phyloP scores from a whole-genome alignment of 495 filamentous ascomycete species.

The Neurospora sp. region DNA sequence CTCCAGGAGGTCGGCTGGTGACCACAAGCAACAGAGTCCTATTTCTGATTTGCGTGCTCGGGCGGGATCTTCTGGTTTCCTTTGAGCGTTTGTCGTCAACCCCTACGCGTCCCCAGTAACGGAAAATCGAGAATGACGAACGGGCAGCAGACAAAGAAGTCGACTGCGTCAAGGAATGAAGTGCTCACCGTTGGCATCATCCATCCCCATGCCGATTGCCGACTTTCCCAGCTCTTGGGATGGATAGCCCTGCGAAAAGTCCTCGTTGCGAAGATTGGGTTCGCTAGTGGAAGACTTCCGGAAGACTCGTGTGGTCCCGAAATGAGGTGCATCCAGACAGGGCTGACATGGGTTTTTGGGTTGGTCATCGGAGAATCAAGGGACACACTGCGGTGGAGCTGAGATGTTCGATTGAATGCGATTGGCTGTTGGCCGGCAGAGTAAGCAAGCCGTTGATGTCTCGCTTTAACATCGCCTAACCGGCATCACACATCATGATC shows the following conservation, averaged over 20 bases:
- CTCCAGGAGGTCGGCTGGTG: neutral
- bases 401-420: neutral
- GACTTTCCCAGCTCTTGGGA: neutral
- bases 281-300: neutral
- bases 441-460: neutral
- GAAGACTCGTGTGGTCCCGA: neutral
- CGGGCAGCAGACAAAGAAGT: neutral
- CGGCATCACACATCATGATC: conserved; percentile 8
- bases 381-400: neutral
- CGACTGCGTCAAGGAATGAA: neutral
- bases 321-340: neutral
- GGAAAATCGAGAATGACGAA: neutral
- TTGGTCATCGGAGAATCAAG: neutral
- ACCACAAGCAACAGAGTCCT: neutral
- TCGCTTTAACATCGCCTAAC: conserved; percentile 6
- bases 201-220: neutral
- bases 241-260: neutral
- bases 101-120: neutral
- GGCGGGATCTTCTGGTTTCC: neutral
- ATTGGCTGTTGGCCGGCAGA: neutral
- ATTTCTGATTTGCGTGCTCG: neutral
- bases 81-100: neutral
- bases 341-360: neutral
- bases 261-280: neutral
- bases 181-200: neutral